phyloP scores from a whole-genome alignment of 495 filamentous ascomycete species.

The Penicillium ochrochloron region DNA sequence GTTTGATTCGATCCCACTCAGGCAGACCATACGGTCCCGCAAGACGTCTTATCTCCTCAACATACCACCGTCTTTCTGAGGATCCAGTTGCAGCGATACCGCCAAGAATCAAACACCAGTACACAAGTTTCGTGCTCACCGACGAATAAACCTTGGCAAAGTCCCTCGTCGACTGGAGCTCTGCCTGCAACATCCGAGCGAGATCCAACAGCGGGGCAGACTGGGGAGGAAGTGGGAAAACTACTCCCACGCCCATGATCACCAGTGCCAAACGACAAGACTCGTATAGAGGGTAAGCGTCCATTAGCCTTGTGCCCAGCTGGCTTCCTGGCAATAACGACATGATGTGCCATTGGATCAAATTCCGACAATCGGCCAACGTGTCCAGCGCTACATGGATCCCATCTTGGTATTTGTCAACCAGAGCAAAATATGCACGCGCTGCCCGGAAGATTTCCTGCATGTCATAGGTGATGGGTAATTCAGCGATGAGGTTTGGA shows the following conservation, averaged over 20 bases:
- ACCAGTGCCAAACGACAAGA: neutral
- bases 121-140: neutral
- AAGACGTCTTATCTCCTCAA: neutral
- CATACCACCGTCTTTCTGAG: neutral
- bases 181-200: neutral
- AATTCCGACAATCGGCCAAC: neutral
- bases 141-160: neutral
- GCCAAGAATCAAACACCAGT: neutral
- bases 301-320: neutral
- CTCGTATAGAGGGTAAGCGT: neutral
- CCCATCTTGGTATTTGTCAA: neutral
- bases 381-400: neutral
- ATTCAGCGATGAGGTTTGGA: neutral
- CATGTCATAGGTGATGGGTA: neutral
- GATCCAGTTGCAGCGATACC: neutral
- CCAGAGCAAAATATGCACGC: neutral
- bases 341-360: neutral
- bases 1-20: neutral
- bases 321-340: neutral
- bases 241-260: neutral
- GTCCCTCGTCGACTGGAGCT: neutral
- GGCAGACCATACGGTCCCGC: neutral
- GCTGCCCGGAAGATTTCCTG: neutral
- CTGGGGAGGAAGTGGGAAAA: neutral
- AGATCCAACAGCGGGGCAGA: neutral